Evolutionary conservation across 495 filamentous ascomycete species (phyloP), one percentile per base, ranked within the genome.

Genomic region (Chaetomium cochliodes): DNA sequence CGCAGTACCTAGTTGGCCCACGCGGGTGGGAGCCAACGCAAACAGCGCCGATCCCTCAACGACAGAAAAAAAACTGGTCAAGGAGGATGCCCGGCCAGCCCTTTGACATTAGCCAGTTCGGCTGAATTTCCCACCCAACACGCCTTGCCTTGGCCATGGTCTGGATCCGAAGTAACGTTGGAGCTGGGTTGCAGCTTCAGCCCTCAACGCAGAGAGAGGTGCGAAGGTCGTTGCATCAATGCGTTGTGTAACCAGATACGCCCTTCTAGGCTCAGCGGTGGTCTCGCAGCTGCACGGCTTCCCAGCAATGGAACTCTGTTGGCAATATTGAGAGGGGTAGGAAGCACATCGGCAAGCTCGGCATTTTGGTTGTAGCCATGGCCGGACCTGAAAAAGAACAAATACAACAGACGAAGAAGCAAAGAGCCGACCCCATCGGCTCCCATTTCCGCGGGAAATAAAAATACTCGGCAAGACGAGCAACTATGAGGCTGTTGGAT

Each of bases 81-180:
- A 42, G 23, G 25, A 20, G 2, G 22, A 25, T 4, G 20, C 16
- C 42, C 1, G 22, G 8, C 39, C 22, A 47, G 22, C 5, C 30
- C 25, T 28, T n/a, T n/a, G 67, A 44, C 50, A 72, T 74, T 74
- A 73, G 68, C 72, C 72, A 69, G 42, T 30, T 60, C 72, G 72
- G 72, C 66, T 73, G 70, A 74, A 73, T 74, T n/a, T 25, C 39
- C 5, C 5, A 12, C 33, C 5, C 33, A 37, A 37, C 33, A 37
- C 33, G 33, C 9, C 7, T 13, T 39, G 37, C n/a, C 53, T 46
- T 55, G 46, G 37, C 30, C 62, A 46, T 44, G 42, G 33, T 37
- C 33, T 37, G 33, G 56, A 47, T 30, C 41, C 28, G 49, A 66
- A 49, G 63, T 67, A 69, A 69, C 67, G 69, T 72, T 67, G 20